Evolutionary conservation across 164 flowering plant genomes (phyloP).

Genomic region (Pachysandra terminalis): DNA sequence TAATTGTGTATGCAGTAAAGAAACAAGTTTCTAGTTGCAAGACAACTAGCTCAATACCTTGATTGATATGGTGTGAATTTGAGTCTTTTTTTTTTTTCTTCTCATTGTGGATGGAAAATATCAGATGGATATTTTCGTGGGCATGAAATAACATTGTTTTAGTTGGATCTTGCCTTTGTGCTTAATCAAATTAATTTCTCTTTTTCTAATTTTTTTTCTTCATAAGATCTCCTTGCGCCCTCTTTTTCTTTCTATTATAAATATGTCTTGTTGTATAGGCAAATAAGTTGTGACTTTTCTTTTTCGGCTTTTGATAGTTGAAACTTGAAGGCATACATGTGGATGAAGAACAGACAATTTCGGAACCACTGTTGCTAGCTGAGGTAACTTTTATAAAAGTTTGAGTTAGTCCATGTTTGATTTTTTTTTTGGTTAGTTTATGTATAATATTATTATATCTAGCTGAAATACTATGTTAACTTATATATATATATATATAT

Average conservation of each 20-base stretch:
- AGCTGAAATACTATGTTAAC: too few relatives aligned
- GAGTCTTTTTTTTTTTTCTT: too few relatives aligned
- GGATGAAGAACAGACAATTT: conserved; percentile 79
- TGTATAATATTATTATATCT: not conserved
- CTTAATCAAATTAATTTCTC: not conserved
- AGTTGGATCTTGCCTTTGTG: not conserved
- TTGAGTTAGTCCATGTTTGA: not conserved
- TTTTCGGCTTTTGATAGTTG: conserved; percentile 40
- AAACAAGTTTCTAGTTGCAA: not conserved
- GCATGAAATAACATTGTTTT: not conserved
- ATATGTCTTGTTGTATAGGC: not conserved
- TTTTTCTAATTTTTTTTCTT: not conserved
- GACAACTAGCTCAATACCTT: not conserved
- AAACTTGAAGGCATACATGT: conserved; percentile 64
- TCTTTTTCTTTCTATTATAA: not conserved
- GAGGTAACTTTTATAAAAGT: conserved; percentile 50
- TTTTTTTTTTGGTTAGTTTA: not conserved
- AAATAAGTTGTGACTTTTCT: conserved; percentile 1
- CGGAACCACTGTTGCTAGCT: conserved; percentile 63
- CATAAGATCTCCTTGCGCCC: not conserved
- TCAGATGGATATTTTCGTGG: not conserved
- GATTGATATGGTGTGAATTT: not conserved
- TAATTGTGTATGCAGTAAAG: not conserved
- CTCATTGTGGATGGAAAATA: too few relatives aligned
- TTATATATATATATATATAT: too few relatives aligned